These are phyloP conservation scores for Naganishia onofrii DNA, from an alignment of 768 basidiomycete genomes.

Conservation along the genomic window DNA sequence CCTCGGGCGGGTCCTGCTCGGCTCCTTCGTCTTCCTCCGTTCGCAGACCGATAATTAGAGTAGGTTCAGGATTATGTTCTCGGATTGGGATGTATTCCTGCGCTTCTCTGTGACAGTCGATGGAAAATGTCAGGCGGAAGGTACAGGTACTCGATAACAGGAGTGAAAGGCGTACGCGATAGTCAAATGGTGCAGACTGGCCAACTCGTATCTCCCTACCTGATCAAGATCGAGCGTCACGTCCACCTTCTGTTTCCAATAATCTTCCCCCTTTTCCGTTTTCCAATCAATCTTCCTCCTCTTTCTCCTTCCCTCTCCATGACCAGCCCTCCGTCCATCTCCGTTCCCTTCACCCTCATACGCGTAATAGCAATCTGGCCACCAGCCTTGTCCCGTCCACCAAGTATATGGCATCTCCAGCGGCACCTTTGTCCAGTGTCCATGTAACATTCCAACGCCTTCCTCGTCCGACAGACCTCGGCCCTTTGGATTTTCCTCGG, in stretches of 20 bases:
- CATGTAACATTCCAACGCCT: slow-evolving; percentile 3
- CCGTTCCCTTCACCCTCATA: slow-evolving; percentile 13
- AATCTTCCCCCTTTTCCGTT: slow-evolving; percentile 27
- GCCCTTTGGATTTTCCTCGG: background rate
- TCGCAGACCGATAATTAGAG: slow-evolving; percentile 16
- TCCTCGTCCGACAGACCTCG: background rate
- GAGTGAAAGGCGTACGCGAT: slow-evolving; percentile 34
- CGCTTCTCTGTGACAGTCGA: slow-evolving; percentile 17
- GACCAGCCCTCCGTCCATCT: background rate
- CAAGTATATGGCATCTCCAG: slow-evolving; percentile 37
- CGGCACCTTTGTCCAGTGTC: slow-evolving; percentile 13
- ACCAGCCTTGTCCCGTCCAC: slow-evolving; percentile 50
- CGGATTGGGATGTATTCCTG: slow-evolving; percentile 19
- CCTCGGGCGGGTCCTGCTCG: slow-evolving; percentile 26
- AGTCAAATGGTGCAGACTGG: slow-evolving; percentile 34
- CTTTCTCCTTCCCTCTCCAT: slow-evolving; percentile 7
- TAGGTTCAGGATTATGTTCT: slow-evolving; percentile 6
- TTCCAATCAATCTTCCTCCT: slow-evolving; percentile 26
- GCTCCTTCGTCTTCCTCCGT: slow-evolving; percentile 35
- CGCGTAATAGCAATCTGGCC: slow-evolving; percentile 41
- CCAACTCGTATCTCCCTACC: slow-evolving; percentile 35
- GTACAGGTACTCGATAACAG: no score
- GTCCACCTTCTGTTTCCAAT: slow-evolving; percentile 37
- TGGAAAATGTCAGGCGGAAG: background rate
- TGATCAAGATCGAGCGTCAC: slow-evolving; percentile 41